phyloP scores from a whole-genome alignment of 192 early-diverging fungal species.

The Dissophora ornata region DNA sequence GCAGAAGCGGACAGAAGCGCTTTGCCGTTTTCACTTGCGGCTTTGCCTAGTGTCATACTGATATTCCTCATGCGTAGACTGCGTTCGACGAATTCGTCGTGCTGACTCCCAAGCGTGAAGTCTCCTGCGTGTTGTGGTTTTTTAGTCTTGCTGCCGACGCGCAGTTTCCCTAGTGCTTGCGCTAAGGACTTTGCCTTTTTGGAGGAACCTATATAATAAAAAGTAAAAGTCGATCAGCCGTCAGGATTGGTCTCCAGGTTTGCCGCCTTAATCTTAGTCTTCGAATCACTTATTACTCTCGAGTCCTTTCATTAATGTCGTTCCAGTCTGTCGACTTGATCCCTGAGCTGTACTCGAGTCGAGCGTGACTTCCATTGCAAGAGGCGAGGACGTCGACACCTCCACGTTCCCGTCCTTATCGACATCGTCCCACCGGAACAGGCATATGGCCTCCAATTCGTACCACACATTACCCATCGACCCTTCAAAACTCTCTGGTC shows the following conservation, averaged over 20 bases:
- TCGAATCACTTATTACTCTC: constrained; percentile 1
- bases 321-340: background rate
- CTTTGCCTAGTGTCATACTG: constrained; percentile 1
- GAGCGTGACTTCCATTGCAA: background rate
- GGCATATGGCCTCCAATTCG: constrained; percentile 47
- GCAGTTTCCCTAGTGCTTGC: constrained; percentile 30
- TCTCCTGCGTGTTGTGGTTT: constrained; percentile 22
- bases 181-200: constrained; percentile 26
- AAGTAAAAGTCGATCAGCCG: too few species aligned
- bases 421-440: constrained; percentile 38
- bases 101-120: constrained; percentile 21
- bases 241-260: too few species aligned
- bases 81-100: constrained; percentile 23
- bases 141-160: constrained; percentile 26
- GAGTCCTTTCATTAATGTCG: background rate
- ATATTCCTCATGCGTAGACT: constrained; percentile 21
- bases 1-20: constrained; percentile 2
- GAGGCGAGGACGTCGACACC: background rate
- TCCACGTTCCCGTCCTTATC: constrained; percentile 18
- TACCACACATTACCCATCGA: constrained; percentile 52
- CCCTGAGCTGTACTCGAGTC: background rate
- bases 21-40: background rate
- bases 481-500: constrained; percentile 51
- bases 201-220: background rate
- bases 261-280: too few species aligned